Base-by-base conservation (phyloP, 2,329 filamentous ascomycete species). In the Alternaria hordeiaustralica region DNA sequence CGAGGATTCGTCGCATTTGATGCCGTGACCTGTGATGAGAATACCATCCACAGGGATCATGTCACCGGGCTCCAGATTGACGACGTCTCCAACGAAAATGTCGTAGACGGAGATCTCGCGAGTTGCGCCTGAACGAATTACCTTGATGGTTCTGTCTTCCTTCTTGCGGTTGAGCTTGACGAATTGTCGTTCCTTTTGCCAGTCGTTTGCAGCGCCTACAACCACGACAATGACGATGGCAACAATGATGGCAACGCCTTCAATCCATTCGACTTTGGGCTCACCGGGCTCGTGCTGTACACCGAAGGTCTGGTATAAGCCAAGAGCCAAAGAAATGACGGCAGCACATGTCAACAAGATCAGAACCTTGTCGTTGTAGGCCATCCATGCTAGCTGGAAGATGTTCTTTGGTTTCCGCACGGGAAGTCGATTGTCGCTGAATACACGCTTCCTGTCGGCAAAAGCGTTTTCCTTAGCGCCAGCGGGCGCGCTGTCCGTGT, bases 111-210 rank as follows among this genome's bases (percentile, higher is more conserved):
- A 89, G 15, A 92, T 84, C 78, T 89, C 85, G 66, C 86, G 84
- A 0, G 88, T 89, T 70, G 85, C 88, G 28, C 91, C 92, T 1
- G 91, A 94, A n/a, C 92, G 89, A 55, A 92, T 83, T 10, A 93
- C 89, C 65, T 92, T 93, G 70, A 95, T 88, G 54, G 87, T 82
- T 30, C 92, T 87, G 73, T 93, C 89, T 54, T 93, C 89, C 78
- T 94, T 94, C 75, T 93, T 92, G 77, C 88, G 88, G 79, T 94
- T 94, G 63, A 94, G 82, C 77, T 92, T 93, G 43, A 92, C 90
- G 72, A 94, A 94, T 72, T 93, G 90, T 49, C 90, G 86, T 76
- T 94, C 92, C 78, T 94, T 94, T 73, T 94, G 92, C 86, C 89
- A 94, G 75, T 94, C 92, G 68, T 93, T 94, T 33, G 89, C 82